These are phyloP conservation scores for Dothideomycetidae sp. DNA, from an alignment of 2,329 filamentous ascomycete genomes.

Conservation along the genomic window DNA sequence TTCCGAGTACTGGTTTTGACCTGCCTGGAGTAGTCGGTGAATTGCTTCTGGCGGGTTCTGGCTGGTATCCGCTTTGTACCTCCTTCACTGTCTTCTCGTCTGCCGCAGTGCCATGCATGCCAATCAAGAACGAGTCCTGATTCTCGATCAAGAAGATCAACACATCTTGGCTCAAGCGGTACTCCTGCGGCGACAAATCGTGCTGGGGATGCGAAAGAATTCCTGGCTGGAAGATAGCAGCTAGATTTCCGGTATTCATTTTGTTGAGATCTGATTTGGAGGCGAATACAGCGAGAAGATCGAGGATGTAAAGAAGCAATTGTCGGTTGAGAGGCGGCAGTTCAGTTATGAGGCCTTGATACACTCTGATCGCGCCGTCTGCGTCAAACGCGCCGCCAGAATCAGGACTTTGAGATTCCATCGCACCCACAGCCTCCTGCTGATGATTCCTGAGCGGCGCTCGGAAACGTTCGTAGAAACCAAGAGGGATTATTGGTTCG, in stretches of 20 bases:
- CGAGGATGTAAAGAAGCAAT: constrained; percentile 85
- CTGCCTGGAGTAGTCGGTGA: constrained; percentile 28
- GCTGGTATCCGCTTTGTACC: constrained; percentile 48
- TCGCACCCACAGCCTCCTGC: constrained; percentile 54
- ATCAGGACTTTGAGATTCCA: constrained; percentile 49
- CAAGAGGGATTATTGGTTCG: constrained; percentile 87
- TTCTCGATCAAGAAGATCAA: constrained; percentile 97
- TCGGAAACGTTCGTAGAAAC: constrained; percentile 84
- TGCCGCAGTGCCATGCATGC: constrained; percentile 98
- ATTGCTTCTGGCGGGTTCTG: constrained; percentile 37
- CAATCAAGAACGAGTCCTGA: constrained; percentile 94
- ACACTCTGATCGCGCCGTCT: constrained; percentile 60
- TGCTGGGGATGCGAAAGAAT: constrained; percentile 88
- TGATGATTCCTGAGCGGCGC: constrained; percentile 61
- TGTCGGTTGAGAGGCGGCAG: constrained; percentile 87
- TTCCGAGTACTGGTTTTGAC: constrained; percentile 45
- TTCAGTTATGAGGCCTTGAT: constrained; percentile 83
- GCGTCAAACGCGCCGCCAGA: constrained; percentile 59
- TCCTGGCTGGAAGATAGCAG: constrained; percentile 94
- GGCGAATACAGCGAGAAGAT: constrained; percentile 89
- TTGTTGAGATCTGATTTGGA: constrained; percentile 94
- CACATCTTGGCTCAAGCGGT: constrained; percentile 89
- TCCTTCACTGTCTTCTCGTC: constrained; percentile 61
- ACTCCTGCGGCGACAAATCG: constrained; percentile 90
- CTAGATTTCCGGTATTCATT: constrained; percentile 89